Evolutionary conservation across 208 protist genomes (phyloP).

Genomic region (Plasmodiophora brassicae): DNA sequence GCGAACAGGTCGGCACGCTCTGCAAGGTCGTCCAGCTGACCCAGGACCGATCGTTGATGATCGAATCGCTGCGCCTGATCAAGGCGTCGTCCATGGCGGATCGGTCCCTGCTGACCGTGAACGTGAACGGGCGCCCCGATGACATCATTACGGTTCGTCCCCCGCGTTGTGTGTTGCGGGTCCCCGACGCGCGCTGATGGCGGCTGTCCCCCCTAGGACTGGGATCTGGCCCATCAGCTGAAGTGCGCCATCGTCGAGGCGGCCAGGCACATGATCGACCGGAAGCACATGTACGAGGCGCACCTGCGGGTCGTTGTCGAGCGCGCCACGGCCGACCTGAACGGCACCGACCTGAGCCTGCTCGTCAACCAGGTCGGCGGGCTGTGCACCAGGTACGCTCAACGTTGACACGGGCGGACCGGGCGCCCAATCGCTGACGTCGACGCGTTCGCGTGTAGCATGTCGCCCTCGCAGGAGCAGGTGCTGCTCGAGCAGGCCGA

Average conservation of each 20-base stretch:
- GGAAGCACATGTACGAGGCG: neutral
- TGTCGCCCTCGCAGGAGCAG: neutral
- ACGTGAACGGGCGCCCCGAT: neutral
- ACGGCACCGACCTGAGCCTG: neutral
- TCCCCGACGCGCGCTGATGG: neutral
- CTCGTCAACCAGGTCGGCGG: conserved; percentile 12
- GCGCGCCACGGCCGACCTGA: neutral
- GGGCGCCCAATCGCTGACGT: neutral
- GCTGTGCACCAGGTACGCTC: neutral
- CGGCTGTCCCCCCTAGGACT: neutral
- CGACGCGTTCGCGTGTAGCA: neutral
- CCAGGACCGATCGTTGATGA: neutral
- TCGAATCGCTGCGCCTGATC: neutral
- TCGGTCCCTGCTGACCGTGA: neutral
- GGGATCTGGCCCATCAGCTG: neutral
- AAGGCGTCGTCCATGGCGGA: neutral
- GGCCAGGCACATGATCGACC: neutral
- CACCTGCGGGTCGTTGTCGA: neutral
- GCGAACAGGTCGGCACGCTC: conserved; percentile 13
- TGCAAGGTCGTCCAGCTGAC: neutral
- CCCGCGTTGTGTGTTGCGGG: no score
- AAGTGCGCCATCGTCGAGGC: neutral
- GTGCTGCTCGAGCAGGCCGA: neutral
- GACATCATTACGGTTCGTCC: neutral
- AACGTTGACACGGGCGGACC: no score